Base-by-base conservation (phyloP, 257 asterid species). In the Lantana camara region DNA sequence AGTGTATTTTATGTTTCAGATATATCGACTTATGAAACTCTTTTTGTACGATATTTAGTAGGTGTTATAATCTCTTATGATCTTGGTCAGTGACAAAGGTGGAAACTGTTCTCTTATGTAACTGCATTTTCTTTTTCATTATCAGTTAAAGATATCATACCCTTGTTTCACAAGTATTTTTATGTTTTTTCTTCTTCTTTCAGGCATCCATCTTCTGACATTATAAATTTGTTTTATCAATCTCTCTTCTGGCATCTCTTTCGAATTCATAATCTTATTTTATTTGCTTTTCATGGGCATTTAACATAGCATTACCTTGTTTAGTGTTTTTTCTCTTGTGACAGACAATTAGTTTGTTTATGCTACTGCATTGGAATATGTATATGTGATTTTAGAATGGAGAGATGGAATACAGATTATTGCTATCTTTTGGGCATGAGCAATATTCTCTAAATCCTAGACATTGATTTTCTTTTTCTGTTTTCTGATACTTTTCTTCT, bases 291-390 rank as follows among this genome's bases (percentile, higher is more conserved):
- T 9, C 29, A 40, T 48, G 35, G 38, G 20, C 44, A 46, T n/a
- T 35, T 32, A 55, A n/a, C 47, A 17, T 37, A 55, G 24, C 27
- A 66, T 70, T 46, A 48, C 35, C 63, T 41, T 68, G 38, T 21
- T 29, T 50, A 48, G 51, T 27, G 55, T 49, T 14, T 34, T 66
- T 53, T 60, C 51, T 57, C 50, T 20, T 32, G 49, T 19, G 30
- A 55, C 72, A 35, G 64, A 51, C 64, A 19, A 48, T 22, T 60
- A 24, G 20, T 60, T 30, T 41, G 34, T 66, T 48, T n/a, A 24
- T 38, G 8, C 20, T 8, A 38, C 23, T 42, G 53, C 32, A 53
- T 32, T 61, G 63, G 49, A 17, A 29, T 37, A 56, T 61, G 42
- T 20, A 46, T 47, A 19, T 57, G 27, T 62, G 66, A 22, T 52